Base-by-base conservation (phyloP, 176 grass and related monocot genomes). In the Aegilops longissima region DNA sequence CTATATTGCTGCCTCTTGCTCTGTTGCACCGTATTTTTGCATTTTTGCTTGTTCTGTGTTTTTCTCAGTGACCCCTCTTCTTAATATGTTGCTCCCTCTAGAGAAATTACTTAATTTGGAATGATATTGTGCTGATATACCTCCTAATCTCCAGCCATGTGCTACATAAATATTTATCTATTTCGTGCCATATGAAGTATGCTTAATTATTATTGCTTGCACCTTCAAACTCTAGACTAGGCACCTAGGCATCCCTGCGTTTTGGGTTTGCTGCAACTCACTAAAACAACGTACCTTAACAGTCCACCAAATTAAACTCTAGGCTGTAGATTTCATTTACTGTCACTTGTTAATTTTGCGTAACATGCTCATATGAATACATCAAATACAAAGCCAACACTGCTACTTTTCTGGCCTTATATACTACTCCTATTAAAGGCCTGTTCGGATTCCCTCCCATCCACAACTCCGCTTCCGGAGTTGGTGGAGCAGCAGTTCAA, bases 341-440 rank as follows among this genome's bases (percentile, higher is more conserved):
- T 9, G n/a, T 63, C 24, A 25, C 38, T 80, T 25, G 23, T 64
- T 64, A 80, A 76, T 10, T 40, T 40, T 27, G 38, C 4, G 64
- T 42, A 63, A 40, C 10, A 23, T 62, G 35, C n/a, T 63, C 4
- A 59, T 78, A 61, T 61, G 20, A 61, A 61, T 23, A 44, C 39
- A 13, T n/a, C 10, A 78, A 78, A 61, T 78, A 61, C 18, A 30
- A 61, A 78, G 2, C 21, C 42, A 1, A 25, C 6, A 2, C n/a
- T 78, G 33, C 33, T 23, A 59, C 76, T 78, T 76, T 18, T 35
- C 30, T 78, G 52, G 29, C 54, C 76, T 77, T 78, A 78, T 36
- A 78, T 59, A 33, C 12, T 25, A 38, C 62, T 63, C 5, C 49
- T 52, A 52, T 52, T 52, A 33, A 34, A 34, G 33, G 33, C 33